Base-by-base conservation (phyloP, 805 yeast genomes). In the Cyberlindnera petersonii region DNA sequence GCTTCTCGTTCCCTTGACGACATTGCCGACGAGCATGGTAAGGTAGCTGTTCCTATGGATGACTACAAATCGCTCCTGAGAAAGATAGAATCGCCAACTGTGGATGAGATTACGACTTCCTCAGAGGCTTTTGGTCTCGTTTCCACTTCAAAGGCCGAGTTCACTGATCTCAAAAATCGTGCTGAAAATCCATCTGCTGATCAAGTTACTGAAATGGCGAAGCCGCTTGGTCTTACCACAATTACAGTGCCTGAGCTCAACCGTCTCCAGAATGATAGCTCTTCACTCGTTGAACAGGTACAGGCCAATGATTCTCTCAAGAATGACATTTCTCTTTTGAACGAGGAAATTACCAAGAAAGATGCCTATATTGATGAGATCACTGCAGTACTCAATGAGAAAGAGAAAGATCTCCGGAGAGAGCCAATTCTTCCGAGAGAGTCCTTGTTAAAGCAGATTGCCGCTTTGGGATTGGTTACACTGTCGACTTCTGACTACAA, bases 171-270 rank as follows among this genome's bases (percentile, higher is more conserved):
- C 6, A 28, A 59, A 6, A 41, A 55, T 5, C 28, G 33, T 6
- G 40, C 41, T 24, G 46, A 44, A 4, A 22, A 43, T 9, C 67
- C 68, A 27, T 42, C 59, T 3, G 7, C 55, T 8, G 58, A 53
- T 2, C 40, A 46, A 24, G 29, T 63, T 35, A 28, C 44, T 6
- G 19, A 21, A 6, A 35, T 35, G 18, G 53, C 58, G n/a, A 35
- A 37, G 14, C 36, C 45, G 1, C 34, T 49, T 7, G 57, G 58
- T 13, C 41, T 49, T 24, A 40, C 43, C 23, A 38, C 61, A 10
- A 16, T 50, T 13, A 26, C 29, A 8, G 10, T 4, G 9, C n/a
- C 31, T 11, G 46, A 40, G 10, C 31, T 42, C n/a, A 23, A 36
- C 2, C 13, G 14, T 2, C 28, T 49, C 26, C 37, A 26, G 9